Base-by-base conservation (phyloP, 306 rosid genomes). In the Arachis hypogaea region DNA sequence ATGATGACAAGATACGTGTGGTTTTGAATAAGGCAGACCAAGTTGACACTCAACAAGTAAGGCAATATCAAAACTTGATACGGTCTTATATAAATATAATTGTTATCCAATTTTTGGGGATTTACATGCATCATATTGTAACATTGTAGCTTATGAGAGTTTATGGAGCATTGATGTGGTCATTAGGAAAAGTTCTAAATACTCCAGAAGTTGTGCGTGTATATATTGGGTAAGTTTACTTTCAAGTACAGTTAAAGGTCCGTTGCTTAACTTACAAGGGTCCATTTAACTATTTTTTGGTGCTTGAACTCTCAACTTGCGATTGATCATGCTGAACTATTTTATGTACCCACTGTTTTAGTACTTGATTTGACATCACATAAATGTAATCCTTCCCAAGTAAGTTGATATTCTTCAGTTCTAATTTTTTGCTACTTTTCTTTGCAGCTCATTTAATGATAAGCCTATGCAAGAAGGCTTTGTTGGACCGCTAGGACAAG, bases 101-200 rank as follows among this genome's bases (percentile, higher is more conserved):
- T 73, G 64, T 28, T 58, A 10, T 73, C 58, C 55, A 40, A 74
- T 22, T 12, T 5, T 58, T 14, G 51, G 51, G 59, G 12, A 42
- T 72, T 57, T 75, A 49, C 47, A 7, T 38, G 22, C 14, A 42
- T 28, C 9, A 28, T 46, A 49, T 47, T 64, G 29, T 54, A 61
- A 44, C 50, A 28, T 62, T 71, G 67, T 67, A 92, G 99, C 90
- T 94, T 72, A 94, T 94, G 99, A 94, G 99, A 75, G 97, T 94
- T 51, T 94, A 89, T 78, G 97, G 96, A 82, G 99, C 97, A 50
- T 83, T 94, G 81, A 94, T 94, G 99, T 94, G 99, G 99, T 94
- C 97, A 14, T 80, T 94, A 63, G 97, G 97, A 56, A 94, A 92
- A 71, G 97, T 94, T 67, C 47, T 92, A 69, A 94, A 88, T 74